A percentile compares a stretch with the other conserved stretches of the same genome.
phyloP scores from a whole-genome alignment of 2,329 filamentous ascomycete genomes.

The Conoideocrella luteorostrata region DNA sequence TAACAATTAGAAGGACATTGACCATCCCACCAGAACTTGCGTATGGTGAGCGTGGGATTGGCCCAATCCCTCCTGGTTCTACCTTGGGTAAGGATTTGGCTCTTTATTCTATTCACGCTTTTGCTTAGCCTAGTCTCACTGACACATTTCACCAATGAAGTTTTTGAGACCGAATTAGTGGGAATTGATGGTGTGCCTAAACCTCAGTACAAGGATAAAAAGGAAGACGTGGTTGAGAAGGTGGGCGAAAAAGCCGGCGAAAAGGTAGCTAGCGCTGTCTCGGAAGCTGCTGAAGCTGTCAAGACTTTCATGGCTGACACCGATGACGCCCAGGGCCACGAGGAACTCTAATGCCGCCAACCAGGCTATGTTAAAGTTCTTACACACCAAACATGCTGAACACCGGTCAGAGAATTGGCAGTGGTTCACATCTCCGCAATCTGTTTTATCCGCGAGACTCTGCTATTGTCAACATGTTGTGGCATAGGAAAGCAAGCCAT shows the following conservation, averaged over 20 bases:
- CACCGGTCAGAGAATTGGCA: no score
- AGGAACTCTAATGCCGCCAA: conserved; percentile 44
- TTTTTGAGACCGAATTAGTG: conserved; percentile 89
- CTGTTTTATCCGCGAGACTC: no score
- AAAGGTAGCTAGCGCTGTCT: conserved; percentile 14
- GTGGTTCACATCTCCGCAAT: no score
- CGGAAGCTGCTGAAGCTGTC: conserved; percentile 26
- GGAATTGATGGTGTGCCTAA: conserved; percentile 66
- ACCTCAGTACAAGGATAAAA: conserved; percentile 8
- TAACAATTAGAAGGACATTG: conserved; percentile 50
- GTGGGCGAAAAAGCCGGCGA: conserved; percentile 18
- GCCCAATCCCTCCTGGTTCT: conserved; percentile 76
- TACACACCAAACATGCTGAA: background rate
- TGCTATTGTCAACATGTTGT: no score
- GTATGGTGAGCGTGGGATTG: conserved; percentile 70
- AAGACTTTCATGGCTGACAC: conserved; percentile 48
- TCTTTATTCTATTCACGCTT: conserved; percentile 9
- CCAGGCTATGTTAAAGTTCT: background rate
- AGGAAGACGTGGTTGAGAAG: conserved; percentile 27
- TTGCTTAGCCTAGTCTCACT: conserved; percentile 1
- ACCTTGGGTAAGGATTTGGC: conserved; percentile 57
- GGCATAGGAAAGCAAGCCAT: no score
- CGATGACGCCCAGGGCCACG: conserved; percentile 51
- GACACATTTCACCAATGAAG: conserved; percentile 29
- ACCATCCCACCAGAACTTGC: conserved; percentile 83